A percentile compares a stretch with the other conserved stretches of the same genome.
phyloP scores from a whole-genome alignment of 768 basidiomycete genomes.

The Mrakia frigida region DNA sequence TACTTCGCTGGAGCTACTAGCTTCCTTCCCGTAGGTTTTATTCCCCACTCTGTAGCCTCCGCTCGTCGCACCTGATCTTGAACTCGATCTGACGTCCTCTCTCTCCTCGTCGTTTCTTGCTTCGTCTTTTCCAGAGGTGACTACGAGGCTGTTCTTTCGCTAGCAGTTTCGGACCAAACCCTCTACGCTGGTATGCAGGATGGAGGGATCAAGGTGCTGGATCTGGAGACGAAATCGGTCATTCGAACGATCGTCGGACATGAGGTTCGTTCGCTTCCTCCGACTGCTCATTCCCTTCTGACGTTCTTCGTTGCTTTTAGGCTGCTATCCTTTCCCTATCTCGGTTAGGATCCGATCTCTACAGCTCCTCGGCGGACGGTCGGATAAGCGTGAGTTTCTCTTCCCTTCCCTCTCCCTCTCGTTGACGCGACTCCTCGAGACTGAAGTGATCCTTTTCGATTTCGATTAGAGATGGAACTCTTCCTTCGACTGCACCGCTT shows the following conservation, averaged over 20 bases:
- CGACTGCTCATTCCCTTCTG: neutral
- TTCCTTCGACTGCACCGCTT: constrained; percentile 75
- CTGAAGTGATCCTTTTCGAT: neutral
- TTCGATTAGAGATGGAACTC: constrained; percentile 68
- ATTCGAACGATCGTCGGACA: constrained; percentile 26
- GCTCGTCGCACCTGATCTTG: no score
- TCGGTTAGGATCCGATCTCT: constrained; percentile 18
- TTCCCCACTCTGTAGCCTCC: neutral
- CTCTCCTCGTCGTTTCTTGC: no score
- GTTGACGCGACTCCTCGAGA: neutral
- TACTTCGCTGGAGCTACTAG: neutral
- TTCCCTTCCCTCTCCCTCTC: neutral
- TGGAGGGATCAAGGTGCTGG: constrained; percentile 31
- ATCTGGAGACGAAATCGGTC: constrained; percentile 23
- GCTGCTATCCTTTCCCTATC: constrained; percentile 5
- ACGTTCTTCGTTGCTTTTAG: neutral
- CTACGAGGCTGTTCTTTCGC: constrained; percentile 32
- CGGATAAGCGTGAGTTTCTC: constrained; percentile 16
- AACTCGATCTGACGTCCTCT: neutral
- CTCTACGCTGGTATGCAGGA: constrained; percentile 33
- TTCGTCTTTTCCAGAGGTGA: neutral
- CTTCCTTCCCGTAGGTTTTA: constrained; percentile 5
- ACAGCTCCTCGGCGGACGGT: constrained; percentile 25
- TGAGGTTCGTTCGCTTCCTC: constrained; percentile 2
- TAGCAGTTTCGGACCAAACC: constrained; percentile 20